phyloP scores from a whole-genome alignment of 2,329 filamentous ascomycete genomes.

The Penicillium sp. region DNA sequence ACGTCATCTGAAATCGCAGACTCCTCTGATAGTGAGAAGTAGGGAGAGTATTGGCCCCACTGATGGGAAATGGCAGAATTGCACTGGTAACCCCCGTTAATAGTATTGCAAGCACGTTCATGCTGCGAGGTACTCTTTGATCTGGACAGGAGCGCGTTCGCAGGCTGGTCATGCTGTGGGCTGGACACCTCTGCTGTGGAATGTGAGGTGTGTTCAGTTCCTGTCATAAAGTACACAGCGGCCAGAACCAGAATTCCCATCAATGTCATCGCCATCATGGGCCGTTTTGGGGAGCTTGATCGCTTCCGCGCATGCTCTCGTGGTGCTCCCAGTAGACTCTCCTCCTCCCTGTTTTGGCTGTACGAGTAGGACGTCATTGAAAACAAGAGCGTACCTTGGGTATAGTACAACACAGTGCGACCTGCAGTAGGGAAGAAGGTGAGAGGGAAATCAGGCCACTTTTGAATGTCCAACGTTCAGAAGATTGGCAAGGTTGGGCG shows the following conservation, averaged over 20 bases:
- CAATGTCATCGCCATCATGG: slow-evolving; percentile 1
- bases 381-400: background rate
- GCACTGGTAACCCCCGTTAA: slow-evolving; percentile 64
- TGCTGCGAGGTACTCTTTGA: background rate
- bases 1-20: slow-evolving; percentile 63
- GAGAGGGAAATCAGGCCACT: background rate
- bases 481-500: background rate
- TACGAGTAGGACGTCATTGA: background rate
- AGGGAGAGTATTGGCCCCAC: slow-evolving; percentile 90
- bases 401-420: background rate
- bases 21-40: slow-evolving; percentile 65
- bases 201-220: slow-evolving; percentile 10
- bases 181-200: background rate
- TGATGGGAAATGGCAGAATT: slow-evolving; percentile 61
- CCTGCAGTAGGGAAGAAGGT: background rate
- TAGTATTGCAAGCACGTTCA: slow-evolving; percentile 51
- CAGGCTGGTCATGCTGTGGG: slow-evolving; percentile 1
- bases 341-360: slow-evolving; percentile 3
- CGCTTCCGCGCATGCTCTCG: background rate
- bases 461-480: slow-evolving; percentile 6
- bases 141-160: background rate
- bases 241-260: slow-evolving; percentile 7
- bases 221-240: slow-evolving; percentile 5
- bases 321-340: slow-evolving; percentile 6
- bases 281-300: background rate